A percentile compares a stretch with the other conserved stretches of the same genome.
Evolutionary conservation across 2,329 filamentous ascomycete genomes (phyloP).

Genomic region (Colletotrichum echinochloae): DNA sequence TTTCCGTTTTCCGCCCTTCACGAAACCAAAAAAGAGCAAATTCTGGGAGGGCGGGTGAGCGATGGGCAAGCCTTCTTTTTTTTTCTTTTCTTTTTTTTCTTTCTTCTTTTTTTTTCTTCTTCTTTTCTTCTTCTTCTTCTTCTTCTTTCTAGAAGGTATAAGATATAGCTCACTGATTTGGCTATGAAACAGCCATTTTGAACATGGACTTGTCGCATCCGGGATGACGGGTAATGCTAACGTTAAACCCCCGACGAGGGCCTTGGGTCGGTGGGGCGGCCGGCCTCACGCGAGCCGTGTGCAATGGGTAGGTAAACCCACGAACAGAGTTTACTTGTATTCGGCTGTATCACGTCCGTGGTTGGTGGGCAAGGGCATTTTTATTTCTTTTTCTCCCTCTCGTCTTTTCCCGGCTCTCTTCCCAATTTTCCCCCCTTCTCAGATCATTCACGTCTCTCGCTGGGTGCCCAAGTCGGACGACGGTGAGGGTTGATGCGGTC

Average conservation of each 20-base stretch:
- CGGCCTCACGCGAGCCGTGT: constrained; percentile 17
- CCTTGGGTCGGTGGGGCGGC: constrained; percentile 16
- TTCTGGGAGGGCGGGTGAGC: not conserved
- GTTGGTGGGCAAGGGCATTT: not conserved
- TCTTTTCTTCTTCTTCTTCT: no score
- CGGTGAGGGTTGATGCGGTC: constrained; percentile 19
- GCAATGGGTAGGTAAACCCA: not conserved
- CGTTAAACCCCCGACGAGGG: no score
- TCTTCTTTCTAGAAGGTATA: not conserved
- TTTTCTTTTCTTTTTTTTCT: no score
- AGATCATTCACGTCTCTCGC: constrained; percentile 25
- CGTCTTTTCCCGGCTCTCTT: not conserved
- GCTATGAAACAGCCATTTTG: not conserved
- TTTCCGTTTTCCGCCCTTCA: not conserved
- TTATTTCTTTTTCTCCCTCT: no score
- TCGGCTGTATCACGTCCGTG: not conserved
- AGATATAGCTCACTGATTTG: not conserved
- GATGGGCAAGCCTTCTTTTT: no score
- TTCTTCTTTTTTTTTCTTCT: not conserved
- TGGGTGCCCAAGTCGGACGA: constrained; percentile 2
- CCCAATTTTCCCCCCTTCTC: not conserved
- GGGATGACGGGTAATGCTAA: not conserved
- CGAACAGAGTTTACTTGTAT: not conserved
- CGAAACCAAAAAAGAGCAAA: not conserved
- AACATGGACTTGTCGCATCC: not conserved